Evolutionary conservation across 768 basidiomycete species (phyloP).

Genomic region (Leucosporidium yakuticum): DNA sequence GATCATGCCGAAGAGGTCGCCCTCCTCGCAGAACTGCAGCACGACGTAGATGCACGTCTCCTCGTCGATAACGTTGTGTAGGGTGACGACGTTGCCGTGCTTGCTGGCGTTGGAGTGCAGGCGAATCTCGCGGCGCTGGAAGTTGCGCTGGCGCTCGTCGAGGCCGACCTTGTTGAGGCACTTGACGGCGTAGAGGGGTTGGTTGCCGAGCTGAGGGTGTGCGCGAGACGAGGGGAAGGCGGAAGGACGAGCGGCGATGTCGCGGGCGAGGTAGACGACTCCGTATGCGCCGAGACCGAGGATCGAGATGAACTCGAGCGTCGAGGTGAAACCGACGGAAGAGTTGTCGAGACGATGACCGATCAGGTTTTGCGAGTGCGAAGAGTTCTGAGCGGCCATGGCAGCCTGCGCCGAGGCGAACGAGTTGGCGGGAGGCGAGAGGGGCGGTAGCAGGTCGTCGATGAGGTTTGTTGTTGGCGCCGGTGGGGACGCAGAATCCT

Average conservation of each 20-base stretch:
- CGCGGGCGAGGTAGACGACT: slow-evolving; percentile 83
- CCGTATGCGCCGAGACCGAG: slow-evolving; percentile 93
- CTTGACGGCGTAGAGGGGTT: slow-evolving; percentile 76
- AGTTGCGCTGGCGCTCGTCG: slow-evolving; percentile 58
- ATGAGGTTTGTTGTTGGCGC: slow-evolving; percentile 1
- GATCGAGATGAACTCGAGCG: slow-evolving; percentile 74
- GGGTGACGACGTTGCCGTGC: slow-evolving; percentile 58
- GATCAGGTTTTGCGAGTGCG: slow-evolving; percentile 42
- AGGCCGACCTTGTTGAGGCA: slow-evolving; percentile 60
- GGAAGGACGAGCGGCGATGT: slow-evolving; percentile 40
- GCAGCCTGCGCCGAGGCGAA: slow-evolving; percentile 33
- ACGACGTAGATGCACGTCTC: slow-evolving; percentile 63
- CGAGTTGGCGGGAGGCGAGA: slow-evolving; percentile 18
- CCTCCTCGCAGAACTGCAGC: slow-evolving; percentile 86
- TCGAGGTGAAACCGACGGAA: slow-evolving; percentile 23
- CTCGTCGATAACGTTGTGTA: slow-evolving; percentile 61
- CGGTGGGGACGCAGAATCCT: too few species aligned
- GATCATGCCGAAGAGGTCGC: slow-evolving; percentile 90
- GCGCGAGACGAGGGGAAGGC: slow-evolving; percentile 33
- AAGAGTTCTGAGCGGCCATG: slow-evolving; percentile 35
- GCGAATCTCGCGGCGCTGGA: slow-evolving; percentile 64
- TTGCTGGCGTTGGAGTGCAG: slow-evolving; percentile 48
- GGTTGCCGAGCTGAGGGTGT: slow-evolving; percentile 31
- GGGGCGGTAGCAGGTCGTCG: slow-evolving; percentile 4
- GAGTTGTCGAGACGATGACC: slow-evolving; percentile 74